Evolutionary conservation across 257 asterid genomes (phyloP), one percentile per base, ranked within the genome.

Genomic region (Nyctanthes arbortristis): DNA sequence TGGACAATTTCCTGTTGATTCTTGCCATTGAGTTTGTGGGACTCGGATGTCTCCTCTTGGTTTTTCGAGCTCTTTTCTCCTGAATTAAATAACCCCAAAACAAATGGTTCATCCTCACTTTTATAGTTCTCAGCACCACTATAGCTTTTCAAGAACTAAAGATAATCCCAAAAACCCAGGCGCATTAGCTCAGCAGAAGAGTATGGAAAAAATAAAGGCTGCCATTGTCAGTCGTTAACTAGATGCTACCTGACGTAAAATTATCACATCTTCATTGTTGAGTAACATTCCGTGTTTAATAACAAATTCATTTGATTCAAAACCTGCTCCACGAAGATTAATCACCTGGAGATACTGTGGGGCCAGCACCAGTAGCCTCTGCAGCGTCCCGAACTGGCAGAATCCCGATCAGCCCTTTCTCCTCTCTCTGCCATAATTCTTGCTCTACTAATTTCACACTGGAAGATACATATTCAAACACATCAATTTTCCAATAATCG

Each of bases 361-460:
- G 56, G 66, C 78, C 87, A 16, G 79, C 79, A 29, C 84, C 57
- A 2, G 87, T 67, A 47, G 84, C 68, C 82, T 82, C 96, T 2
- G 84, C 91, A 47, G 92, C 87, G 81, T 94, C 97, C 58, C 95
- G 88, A 45, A 94, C 97, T 1, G 97, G 99, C 56, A 94, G 85
- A 82, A 94, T 87, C 65, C 99, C 99, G 61, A 91, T 91, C 28
- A 94, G 72, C 28, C 99, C 99, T 80, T 91, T 91, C 82, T 88
- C 99, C 71, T 94, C 99, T 81, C 97, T 89, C 89, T 94, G 97
- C 97, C 99, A 94, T 69, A 94, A 76, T 77, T 94, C 99, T 74
- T 94, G 99, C 73, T 94, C 97, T 59, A 94, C 99, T 87, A 94
- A 76, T 82, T 91, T 94, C 69, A 94, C 97, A 79, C 99, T 94